phyloP scores from a whole-genome alignment of 2,329 filamentous ascomycete species.

The Xylariaceae sp. region DNA sequence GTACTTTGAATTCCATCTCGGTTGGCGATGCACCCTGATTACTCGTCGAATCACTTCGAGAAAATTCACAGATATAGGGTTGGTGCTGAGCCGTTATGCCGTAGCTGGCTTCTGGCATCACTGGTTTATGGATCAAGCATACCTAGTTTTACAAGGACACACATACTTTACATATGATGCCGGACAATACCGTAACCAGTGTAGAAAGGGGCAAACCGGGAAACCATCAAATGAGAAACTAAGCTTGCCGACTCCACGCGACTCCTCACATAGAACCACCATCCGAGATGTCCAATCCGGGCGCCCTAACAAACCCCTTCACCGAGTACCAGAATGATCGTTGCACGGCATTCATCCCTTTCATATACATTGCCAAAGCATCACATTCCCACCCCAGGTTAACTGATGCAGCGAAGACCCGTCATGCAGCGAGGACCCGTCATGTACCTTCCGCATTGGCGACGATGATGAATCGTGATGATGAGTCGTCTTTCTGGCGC shows the following conservation, averaged over 20 bases:
- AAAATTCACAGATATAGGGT: not conserved
- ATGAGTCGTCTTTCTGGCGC: constrained; percentile 6
- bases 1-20: too few relatives aligned
- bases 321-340: constrained; percentile 28
- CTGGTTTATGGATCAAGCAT: not conserved
- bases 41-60: too few relatives aligned
- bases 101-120: not conserved
- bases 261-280: constrained; percentile 21
- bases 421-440: constrained; percentile 10
- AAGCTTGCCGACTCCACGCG: constrained; percentile 22
- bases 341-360: constrained; percentile 19
- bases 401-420: constrained; percentile 2
- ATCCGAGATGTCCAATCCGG: constrained; percentile 30
- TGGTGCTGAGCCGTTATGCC: not conserved
- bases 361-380: constrained; percentile 25
- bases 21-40: too few relatives aligned
- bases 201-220: constrained; percentile 11
- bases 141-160: constrained; percentile 11
- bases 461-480: not conserved
- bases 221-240: constrained; percentile 19
- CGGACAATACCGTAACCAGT: constrained; percentile 9
- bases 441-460: constrained; percentile 6
- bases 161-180: constrained; percentile 16
- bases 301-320: constrained; percentile 26
- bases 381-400: constrained; percentile 7